phyloP scores from a whole-genome alignment of 2,329 filamentous ascomycete genomes.

The Trichoderma semiorbis region DNA sequence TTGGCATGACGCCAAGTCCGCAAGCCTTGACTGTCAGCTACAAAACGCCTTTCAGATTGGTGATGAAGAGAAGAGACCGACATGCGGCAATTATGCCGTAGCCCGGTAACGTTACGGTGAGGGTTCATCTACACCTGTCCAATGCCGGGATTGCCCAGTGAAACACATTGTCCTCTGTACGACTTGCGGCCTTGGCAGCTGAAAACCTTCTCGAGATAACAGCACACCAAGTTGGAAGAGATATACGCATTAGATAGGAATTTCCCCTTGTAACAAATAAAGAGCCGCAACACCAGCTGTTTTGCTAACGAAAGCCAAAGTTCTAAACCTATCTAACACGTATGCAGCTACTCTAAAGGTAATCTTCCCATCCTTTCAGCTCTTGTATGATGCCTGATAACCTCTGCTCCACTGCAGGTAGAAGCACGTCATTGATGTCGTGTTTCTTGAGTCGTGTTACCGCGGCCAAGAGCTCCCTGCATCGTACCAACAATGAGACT shows the following conservation, averaged over 20 bases:
- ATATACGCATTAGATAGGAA: neutral
- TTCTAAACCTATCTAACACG: neutral
- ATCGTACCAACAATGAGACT: neutral
- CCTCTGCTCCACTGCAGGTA: neutral
- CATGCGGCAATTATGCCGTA: neutral
- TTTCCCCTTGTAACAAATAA: neutral
- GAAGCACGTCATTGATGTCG: neutral
- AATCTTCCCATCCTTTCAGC: conserved; percentile 10
- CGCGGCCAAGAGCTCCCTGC: conserved; percentile 5
- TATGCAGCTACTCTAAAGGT: neutral
- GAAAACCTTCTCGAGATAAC: neutral
- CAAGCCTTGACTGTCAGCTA: neutral
- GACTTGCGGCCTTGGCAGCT: neutral
- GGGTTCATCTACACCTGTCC: neutral
- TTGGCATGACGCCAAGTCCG: neutral
- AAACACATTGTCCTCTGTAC: neutral
- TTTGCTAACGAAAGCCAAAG: neutral
- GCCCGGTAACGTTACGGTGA: neutral
- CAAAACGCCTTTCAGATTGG: neutral
- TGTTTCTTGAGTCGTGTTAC: neutral
- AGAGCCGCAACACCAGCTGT: neutral
- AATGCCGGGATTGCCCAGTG: neutral
- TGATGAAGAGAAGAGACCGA: neutral
- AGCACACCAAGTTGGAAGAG: neutral
- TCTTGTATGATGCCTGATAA: neutral